Evolutionary conservation across 805 yeast species (phyloP), one percentile per base, ranked within the genome.

Genomic region (Hanseniaspora nectarophila): DNA sequence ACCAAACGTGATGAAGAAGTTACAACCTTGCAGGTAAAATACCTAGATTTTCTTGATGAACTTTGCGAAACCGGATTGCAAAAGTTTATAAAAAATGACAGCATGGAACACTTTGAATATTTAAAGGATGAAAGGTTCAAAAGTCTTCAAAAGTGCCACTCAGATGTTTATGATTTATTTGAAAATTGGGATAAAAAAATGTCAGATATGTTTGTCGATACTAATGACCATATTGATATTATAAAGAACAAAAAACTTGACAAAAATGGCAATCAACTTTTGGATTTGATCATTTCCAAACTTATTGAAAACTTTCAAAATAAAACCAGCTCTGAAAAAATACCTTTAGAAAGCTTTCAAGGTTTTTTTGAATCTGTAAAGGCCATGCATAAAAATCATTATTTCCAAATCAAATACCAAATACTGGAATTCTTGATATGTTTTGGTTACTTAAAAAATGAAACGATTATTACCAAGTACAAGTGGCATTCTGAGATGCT

Each of bases 401-500:
- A 68, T 35, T 70, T 69, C 37, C 70, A 71, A 34, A 66, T 66
- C 0, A 59, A 77, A 34, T 55, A 63, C n/a, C 53, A 57, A 16
- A 54, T 73, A 2, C 42, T 74, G 2, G 29, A 59, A 6, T 37
- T 33, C 1, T 46, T 69, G 4, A 52, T 69, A 2, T 46, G 61
- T 1, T 24, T 24, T 3, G 15, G 49, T 7, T 43, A 45, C 4
- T 58, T 57, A 16, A 51, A 54, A 2, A 49, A 47, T 4, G 53
- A 53, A n/a, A 43, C 51, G 4, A 59, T 67, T 0, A 55, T 77
- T 0, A 57, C 65, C 5, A 70, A 71, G 31, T 66, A 68, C 6
- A 45, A 57, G 9, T 73, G 81, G 77, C 66, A 69, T 12, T 55
- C 59, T 0, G 56, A 61, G 3, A 60, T 77, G 6, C 63, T 60